Evolutionary conservation across 305 asterid genomes (phyloP).

Genomic region (Andrographis paniculata): DNA sequence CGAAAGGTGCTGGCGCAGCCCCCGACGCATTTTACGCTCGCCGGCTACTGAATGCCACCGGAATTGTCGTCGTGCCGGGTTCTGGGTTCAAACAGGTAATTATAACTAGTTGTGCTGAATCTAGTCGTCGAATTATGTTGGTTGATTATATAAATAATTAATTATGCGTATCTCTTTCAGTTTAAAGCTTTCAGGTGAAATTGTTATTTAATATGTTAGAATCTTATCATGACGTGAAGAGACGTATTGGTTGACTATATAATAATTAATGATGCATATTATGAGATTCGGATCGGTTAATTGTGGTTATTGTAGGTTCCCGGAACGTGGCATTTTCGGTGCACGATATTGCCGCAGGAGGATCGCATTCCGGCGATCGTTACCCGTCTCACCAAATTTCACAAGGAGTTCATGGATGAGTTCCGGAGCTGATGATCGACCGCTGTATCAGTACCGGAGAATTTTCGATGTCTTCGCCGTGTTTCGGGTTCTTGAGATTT

Average conservation of each 20-base stretch:
- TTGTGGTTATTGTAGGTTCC: constrained; percentile 34
- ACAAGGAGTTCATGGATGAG: constrained; percentile 69
- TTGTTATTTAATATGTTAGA: no score
- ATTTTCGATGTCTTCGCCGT: no score
- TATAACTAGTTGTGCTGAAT: not conserved
- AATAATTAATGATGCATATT: no score
- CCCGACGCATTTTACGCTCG: constrained; percentile 76
- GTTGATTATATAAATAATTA: no score
- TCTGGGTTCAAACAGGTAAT: constrained; percentile 94
- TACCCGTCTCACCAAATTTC: constrained; percentile 68
- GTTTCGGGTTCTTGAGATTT: no score
- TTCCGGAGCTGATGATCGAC: constrained; percentile 58
- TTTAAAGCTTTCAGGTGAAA: no score
- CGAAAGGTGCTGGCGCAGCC: constrained; percentile 54
- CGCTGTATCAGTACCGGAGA: no score
- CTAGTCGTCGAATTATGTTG: no score
- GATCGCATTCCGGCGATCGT: constrained; percentile 73
- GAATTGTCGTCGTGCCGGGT: constrained; percentile 92
- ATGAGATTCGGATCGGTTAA: not conserved
- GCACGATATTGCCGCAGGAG: constrained; percentile 88
- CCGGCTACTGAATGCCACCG: constrained; percentile 83
- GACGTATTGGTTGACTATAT: no score
- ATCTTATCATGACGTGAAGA: no score
- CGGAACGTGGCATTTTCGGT: constrained; percentile 95
- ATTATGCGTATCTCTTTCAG: no score